These are phyloP conservation scores for Middelhovenomyces tepae DNA, from an alignment of 805 yeast genomes.

Conservation along the genomic window DNA sequence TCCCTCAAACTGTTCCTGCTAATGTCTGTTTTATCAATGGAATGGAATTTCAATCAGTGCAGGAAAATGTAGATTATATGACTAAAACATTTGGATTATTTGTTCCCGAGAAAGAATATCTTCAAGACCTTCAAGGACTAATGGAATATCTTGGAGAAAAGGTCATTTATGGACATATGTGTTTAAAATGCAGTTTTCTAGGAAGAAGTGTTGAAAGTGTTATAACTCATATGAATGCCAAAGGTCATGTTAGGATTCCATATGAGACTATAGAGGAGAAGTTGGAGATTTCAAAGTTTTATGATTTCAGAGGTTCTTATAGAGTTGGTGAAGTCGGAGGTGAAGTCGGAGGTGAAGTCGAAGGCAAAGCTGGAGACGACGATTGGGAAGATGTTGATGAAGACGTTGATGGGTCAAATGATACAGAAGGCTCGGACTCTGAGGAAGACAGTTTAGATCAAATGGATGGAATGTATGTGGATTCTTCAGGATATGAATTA, in stretches of 20 bases:
- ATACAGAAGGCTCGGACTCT: constrained; percentile 22
- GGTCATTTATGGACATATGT: constrained; percentile 73
- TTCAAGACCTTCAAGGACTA: constrained; percentile 62
- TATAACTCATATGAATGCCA: constrained; percentile 77
- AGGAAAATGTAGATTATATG: constrained; percentile 67
- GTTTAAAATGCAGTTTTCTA: constrained; percentile 73
- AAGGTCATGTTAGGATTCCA: constrained; percentile 84
- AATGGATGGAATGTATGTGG: constrained; percentile 33
- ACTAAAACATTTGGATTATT: constrained; percentile 72
- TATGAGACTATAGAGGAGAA: constrained; percentile 76
- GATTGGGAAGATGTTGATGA: constrained; percentile 24
- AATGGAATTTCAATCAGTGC: constrained; percentile 41
- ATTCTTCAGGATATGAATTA: constrained; percentile 54
- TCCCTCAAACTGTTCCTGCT: too few species aligned
- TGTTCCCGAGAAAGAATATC: constrained; percentile 70
- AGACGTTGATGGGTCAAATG: constrained; percentile 19
- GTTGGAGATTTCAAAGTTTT: constrained; percentile 66
- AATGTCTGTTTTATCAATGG: constrained; percentile 36
- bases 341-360: constrained; percentile 31
- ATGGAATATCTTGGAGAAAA: constrained; percentile 70
- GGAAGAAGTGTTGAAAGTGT: constrained; percentile 82
- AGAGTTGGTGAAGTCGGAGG: constrained; percentile 28
- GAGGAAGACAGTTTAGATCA: constrained; percentile 9
- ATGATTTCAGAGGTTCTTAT: constrained; percentile 70
- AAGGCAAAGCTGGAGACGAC: constrained; percentile 30